phyloP scores from a whole-genome alignment of 805 yeast species.

The Torulaspora delbrueckii region DNA sequence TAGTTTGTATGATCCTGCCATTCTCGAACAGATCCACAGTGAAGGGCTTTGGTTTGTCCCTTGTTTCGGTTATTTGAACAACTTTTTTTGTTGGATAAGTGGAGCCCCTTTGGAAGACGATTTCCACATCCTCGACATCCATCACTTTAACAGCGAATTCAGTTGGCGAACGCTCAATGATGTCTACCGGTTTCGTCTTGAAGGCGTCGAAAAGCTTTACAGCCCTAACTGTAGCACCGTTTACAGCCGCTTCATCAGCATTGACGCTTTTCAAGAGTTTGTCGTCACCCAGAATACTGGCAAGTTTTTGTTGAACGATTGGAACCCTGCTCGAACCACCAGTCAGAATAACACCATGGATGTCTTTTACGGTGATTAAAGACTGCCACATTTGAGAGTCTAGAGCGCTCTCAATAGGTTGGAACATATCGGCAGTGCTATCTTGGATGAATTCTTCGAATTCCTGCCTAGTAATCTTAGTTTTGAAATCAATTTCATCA shows the following conservation, averaged over 20 bases:
- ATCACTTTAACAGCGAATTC: constrained; percentile 41
- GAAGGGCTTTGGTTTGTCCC: constrained; percentile 31
- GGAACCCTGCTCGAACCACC: constrained; percentile 96
- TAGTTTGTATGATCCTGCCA: constrained; percentile 16
- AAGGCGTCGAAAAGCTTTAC: constrained; percentile 65
- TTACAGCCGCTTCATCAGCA: constrained; percentile 91
- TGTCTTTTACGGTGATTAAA: constrained; percentile 32
- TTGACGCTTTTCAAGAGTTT: constrained; percentile 76
- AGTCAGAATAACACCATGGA: constrained; percentile 66
- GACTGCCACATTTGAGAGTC: constrained; percentile 32
- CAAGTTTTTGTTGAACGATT: constrained; percentile 62
- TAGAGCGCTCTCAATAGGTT: constrained; percentile 54
- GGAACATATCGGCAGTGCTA: constrained; percentile 41
- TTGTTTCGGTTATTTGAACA: constrained; percentile 35
- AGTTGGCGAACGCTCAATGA: constrained; percentile 52
- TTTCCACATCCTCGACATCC: constrained; percentile 28
- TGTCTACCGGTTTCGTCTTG: constrained; percentile 51
- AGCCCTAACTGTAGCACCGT: constrained; percentile 85
- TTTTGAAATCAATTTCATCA: constrained; percentile 69
- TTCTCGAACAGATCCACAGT: constrained; percentile 35
- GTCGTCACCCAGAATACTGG: constrained; percentile 52
- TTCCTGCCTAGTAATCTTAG: constrained; percentile 68
- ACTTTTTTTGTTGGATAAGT: constrained; percentile 32
- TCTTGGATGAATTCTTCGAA: constrained; percentile 54
- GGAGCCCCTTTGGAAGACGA: constrained; percentile 48